phyloP scores from a whole-genome alignment of 2,329 filamentous ascomycete species.

The Claviceps arundinis region DNA sequence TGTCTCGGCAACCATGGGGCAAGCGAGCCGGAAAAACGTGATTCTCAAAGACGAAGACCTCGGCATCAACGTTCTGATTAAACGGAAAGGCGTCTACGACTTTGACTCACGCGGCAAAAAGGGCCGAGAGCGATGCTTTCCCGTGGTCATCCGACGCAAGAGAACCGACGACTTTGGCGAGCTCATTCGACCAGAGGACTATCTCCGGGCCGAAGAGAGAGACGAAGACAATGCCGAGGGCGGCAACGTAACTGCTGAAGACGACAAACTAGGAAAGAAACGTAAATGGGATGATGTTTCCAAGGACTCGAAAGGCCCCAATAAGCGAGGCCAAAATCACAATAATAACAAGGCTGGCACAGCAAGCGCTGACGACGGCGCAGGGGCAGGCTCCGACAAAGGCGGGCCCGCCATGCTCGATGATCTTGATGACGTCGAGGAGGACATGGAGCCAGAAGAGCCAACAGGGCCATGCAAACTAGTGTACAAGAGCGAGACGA shows the following conservation, averaged over 20 bases:
- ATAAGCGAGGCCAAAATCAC: slow-evolving; percentile 46
- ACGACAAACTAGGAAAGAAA: slow-evolving; percentile 73
- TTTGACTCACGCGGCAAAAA: slow-evolving; percentile 86
- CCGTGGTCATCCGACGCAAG: slow-evolving; percentile 65
- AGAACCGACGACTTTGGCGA: slow-evolving; percentile 88
- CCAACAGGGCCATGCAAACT: slow-evolving; percentile 61
- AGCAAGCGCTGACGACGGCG: slow-evolving; percentile 28
- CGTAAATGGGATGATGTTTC: slow-evolving; percentile 72
- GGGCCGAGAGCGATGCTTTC: slow-evolving; percentile 85
- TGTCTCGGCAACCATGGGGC: slow-evolving; percentile 70
- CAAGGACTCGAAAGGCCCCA: slow-evolving; percentile 25
- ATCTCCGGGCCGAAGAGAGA: slow-evolving; percentile 80
- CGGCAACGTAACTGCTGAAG: slow-evolving; percentile 23
- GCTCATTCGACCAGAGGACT: slow-evolving; percentile 85
- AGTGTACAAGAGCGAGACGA: slow-evolving; percentile 45
- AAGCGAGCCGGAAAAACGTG: slow-evolving; percentile 73
- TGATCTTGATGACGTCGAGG: slow-evolving; percentile 46
- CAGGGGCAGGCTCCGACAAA: slow-evolving; percentile 20
- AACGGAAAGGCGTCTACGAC: slow-evolving; percentile 82
- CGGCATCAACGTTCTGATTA: slow-evolving; percentile 79
- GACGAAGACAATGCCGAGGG: slow-evolving; percentile 56
- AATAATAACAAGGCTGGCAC: slow-evolving; percentile 21
- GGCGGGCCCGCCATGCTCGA: slow-evolving; percentile 32
- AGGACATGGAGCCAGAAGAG: slow-evolving; percentile 39
- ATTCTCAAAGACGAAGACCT: slow-evolving; percentile 80